These are phyloP conservation scores for Mucor indicus DNA, from an alignment of 371 early-diverging fungal species.

Conservation along the genomic window DNA sequence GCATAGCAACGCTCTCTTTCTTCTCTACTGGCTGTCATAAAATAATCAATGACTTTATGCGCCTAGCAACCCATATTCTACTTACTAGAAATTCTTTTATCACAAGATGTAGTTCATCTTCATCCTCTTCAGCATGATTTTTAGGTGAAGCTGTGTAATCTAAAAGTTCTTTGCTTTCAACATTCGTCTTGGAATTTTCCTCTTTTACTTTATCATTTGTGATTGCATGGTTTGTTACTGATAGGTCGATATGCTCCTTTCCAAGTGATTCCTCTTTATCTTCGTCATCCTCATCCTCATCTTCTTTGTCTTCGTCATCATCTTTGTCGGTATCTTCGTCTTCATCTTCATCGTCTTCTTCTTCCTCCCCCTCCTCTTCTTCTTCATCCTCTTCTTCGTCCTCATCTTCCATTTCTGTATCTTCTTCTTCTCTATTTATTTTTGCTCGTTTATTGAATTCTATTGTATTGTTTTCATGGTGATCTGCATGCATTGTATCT, in stretches of 20 bases:
- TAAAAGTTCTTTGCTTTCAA: neutral
- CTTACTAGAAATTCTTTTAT: conserved; percentile 5
- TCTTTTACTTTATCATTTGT: conserved; percentile 5
- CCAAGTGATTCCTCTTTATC: conserved; percentile 1
- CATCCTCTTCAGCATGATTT: conserved; percentile 8
- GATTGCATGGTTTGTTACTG: neutral
- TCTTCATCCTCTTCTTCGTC: conserved; percentile 9
- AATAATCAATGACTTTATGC: neutral
- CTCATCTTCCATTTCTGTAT: neutral
- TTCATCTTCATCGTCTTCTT: conserved; percentile 2
- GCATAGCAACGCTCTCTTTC: conserved; percentile 45
- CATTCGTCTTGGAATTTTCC: neutral
- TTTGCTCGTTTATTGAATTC: neutral
- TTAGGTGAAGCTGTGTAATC: neutral
- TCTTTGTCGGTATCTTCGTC: neutral
- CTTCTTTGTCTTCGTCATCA: neutral
- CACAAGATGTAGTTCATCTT: conserved; percentile 5
- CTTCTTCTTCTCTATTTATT: too few species aligned
- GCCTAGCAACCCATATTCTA: too few species aligned
- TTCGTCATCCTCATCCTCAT: conserved; percentile 2
- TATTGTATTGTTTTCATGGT: too few species aligned
- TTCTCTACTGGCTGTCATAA: conserved; percentile 29
- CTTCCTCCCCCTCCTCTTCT: conserved; percentile 9
- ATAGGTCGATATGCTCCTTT: conserved; percentile 4
- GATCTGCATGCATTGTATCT: too few species aligned